phyloP scores from a whole-genome alignment of 805 yeast genomes.

The Kuraishia hungarica region DNA sequence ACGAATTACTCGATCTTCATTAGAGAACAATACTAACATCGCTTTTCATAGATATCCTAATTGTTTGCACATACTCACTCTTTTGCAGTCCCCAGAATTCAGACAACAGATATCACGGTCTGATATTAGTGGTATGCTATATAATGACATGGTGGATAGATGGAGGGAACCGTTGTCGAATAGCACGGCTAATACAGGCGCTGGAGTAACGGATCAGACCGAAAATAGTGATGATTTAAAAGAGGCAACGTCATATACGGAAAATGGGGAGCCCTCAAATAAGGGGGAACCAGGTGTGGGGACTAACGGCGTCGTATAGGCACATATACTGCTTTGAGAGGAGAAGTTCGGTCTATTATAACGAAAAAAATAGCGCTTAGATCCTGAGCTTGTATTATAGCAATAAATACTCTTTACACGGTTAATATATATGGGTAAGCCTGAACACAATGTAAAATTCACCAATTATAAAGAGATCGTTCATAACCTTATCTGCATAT shows the following conservation, averaged over 20 bases:
- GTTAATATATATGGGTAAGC: too few relatives aligned
- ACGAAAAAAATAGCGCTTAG: too few relatives aligned
- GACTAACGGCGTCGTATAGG: not conserved
- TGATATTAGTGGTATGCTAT: conserved; percentile 47
- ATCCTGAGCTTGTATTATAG: too few relatives aligned
- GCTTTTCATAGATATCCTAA: conserved; percentile 57
- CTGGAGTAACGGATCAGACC: not conserved
- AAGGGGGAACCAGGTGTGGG: not conserved
- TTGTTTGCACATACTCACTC: conserved; percentile 70
- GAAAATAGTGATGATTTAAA: not conserved
- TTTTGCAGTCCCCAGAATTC: conserved; percentile 45
- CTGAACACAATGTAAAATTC: too few relatives aligned
- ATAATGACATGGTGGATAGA: conserved; percentile 70
- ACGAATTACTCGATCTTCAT: not conserved
- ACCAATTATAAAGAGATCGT: too few relatives aligned
- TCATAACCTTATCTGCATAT: too few relatives aligned
- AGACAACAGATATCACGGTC: conserved; percentile 47
- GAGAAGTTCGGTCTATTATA: too few relatives aligned
- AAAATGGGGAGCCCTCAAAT: not conserved
- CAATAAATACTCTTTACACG: too few relatives aligned
- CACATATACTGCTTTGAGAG: too few relatives aligned
- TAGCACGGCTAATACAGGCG: not conserved
- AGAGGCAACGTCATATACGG: not conserved
- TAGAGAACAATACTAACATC: conserved; percentile 6
- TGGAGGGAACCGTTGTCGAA: conserved; percentile 41